These are phyloP conservation scores for Ulvella scutata DNA, from an alignment of 139 green algal species.

Conservation along the genomic window DNA sequence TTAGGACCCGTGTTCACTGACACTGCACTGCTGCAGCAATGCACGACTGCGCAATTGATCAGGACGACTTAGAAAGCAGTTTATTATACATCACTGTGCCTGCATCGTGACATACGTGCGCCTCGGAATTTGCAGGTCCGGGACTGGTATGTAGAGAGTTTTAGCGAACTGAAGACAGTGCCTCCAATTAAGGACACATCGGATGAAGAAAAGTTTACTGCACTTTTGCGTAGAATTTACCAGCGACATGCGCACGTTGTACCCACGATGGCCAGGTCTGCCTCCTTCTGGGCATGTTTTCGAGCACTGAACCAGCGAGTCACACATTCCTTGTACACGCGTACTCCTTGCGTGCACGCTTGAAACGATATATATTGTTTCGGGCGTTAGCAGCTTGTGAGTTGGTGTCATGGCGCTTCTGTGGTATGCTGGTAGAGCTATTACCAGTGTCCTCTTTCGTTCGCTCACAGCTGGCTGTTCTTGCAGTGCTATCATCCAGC, in stretches of 20 bases:
- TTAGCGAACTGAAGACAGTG: constrained; percentile 78
- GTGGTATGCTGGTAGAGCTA: no score
- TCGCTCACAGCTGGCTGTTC: no score
- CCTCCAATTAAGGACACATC: constrained; percentile 32
- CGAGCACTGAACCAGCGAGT: no score
- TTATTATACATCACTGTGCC: not conserved
- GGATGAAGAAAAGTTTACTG: constrained; percentile 84
- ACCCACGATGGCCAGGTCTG: not conserved
- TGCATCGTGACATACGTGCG: not conserved
- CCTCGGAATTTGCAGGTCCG: constrained; percentile 52
- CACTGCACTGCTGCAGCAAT: not conserved
- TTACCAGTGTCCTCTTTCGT: no score
- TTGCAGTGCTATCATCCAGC: not conserved
- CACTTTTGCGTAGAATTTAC: constrained; percentile 67
- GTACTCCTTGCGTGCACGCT: no score
- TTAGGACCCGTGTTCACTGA: not conserved
- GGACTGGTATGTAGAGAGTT: constrained; percentile 98
- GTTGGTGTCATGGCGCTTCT: no score
- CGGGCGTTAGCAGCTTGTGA: no score
- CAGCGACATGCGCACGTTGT: constrained; percentile 15
- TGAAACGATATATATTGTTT: no score
- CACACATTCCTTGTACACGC: no score
- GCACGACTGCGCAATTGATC: not conserved
- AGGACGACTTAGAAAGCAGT: not conserved
- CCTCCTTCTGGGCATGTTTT: not conserved